Percentiles rank a stretch among this genome's conserved stretches.
These are phyloP conservation scores for Isabelozyma rhagii DNA, from an alignment of 805 yeast genomes.

Conservation along the genomic window DNA sequence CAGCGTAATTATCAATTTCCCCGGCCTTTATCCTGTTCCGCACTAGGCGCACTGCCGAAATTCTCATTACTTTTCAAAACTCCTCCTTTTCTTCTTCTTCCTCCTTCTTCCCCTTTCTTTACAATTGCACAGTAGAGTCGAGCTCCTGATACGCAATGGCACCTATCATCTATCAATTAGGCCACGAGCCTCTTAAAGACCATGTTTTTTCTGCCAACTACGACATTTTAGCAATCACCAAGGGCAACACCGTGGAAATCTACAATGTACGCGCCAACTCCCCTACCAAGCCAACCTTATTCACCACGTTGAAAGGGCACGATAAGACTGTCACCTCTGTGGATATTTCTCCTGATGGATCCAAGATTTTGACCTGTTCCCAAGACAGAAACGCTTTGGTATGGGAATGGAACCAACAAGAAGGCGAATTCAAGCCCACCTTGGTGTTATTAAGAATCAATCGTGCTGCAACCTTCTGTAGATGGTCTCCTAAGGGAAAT, in stretches of 20 bases:
- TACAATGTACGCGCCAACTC: constrained; percentile 53
- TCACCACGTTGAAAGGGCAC: constrained; percentile 74
- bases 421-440: constrained; percentile 72
- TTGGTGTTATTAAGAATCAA: constrained; percentile 88
- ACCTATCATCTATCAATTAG: constrained; percentile 57
- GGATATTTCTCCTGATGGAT: constrained; percentile 81
- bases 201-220: constrained; percentile 80
- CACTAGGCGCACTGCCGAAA: too few species aligned
- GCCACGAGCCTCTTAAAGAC: constrained; percentile 84
- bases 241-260: constrained; percentile 71
- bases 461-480: constrained; percentile 90
- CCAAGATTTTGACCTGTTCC: constrained; percentile 88
- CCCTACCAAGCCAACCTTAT: constrained; percentile 49
- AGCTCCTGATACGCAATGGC: constrained; percentile 19
- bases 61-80: background rate
- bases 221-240: constrained; percentile 71
- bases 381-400: constrained; percentile 98
- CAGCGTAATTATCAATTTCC: too few species aligned
- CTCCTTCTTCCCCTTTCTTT: background rate
- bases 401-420: constrained; percentile 71
- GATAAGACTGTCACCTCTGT: constrained; percentile 94
- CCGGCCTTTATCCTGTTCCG: too few species aligned
- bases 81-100: background rate
- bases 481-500: constrained; percentile 93
- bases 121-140: constrained; percentile 20